Evolutionary conservation across 2,329 filamentous ascomycete genomes (phyloP), one percentile per base, ranked within the genome.

Genomic region (Beauveria sp.): DNA sequence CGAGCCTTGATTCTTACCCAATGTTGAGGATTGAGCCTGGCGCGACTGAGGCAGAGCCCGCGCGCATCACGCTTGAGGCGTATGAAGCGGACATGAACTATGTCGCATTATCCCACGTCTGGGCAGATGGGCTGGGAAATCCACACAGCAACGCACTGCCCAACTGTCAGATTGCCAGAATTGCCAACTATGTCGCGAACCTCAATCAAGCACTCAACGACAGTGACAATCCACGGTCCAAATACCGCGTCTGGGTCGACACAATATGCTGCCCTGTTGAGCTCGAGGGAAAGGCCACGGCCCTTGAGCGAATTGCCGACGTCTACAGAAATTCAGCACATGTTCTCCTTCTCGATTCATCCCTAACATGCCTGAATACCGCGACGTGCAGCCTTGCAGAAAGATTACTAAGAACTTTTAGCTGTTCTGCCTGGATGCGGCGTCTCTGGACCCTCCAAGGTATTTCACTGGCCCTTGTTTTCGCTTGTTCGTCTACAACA

Each of bases 401-500:
- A 50, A 59, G 71, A 16, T 54, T 74, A 0, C 56, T 71, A 5
- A 65, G 71, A 18, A 66, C 73, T 3, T 67, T 74, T 37, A 70
- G 61, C 5, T 64, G 66, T 14, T 74, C 73, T 4, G 65, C 69
- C 22, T 77, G 75, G 74, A 73, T 75, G 65, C 67, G 72, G 50
- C 66, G 74, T 5, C 65, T 76, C 2, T 77, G 74, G 75, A 77
- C 75, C 0, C 67, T 76, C 16, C 74, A 76, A 64, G 67, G 68
- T 64, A 63, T 22, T 20, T 10, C n/a, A 37, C 7, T 16, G 14
- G 1, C 51, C 7, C 20, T 55, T 22, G 4, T n/a, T 20, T 24
- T 16, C 34, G 10, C 12, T 28, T 22, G n/a, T 37, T 24, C 2
- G 12, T 48, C 16, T n/a, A 5, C 16, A 7, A 7, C 46, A 6